Evolutionary conservation across 192 early-diverging fungal genomes (phyloP).

Genomic region (Paraglomus brasilianum): DNA sequence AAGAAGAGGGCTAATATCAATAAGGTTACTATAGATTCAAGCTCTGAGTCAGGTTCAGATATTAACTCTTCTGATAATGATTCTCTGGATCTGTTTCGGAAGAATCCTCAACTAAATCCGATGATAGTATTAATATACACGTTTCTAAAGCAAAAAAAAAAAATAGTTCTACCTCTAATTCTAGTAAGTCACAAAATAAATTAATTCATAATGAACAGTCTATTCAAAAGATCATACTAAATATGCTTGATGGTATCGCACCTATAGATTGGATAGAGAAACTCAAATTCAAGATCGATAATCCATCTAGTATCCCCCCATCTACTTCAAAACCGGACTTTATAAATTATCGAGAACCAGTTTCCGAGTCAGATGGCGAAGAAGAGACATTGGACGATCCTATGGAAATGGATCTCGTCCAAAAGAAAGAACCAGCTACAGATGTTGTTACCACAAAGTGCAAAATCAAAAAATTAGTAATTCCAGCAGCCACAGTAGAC

Average conservation of each 20-base stretch:
- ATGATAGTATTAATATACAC: too few relatives aligned
- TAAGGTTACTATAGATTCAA: neutral
- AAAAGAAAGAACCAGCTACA: slow-evolving; percentile 23
- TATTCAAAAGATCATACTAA: slow-evolving; percentile 12
- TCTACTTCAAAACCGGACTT: too few relatives aligned
- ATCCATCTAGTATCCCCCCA: too few relatives aligned
- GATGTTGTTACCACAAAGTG: neutral
- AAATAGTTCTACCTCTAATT: neutral
- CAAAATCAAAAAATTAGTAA: slow-evolving; percentile 15
- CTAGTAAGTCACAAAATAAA: slow-evolving; percentile 17
- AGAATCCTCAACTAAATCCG: too few relatives aligned
- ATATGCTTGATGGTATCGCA: slow-evolving; percentile 24
- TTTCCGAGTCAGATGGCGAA: neutral
- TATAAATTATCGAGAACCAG: slow-evolving; percentile 4
- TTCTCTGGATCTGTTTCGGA: too few relatives aligned
- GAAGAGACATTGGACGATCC: neutral
- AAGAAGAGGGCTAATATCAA: neutral
- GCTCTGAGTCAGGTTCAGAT: neutral
- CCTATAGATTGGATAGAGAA: slow-evolving; percentile 19
- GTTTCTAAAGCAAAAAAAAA: too few relatives aligned
- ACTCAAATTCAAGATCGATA: slow-evolving; percentile 16
- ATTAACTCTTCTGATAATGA: too few relatives aligned
- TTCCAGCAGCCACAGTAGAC: slow-evolving; percentile 1
- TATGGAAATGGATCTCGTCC: slow-evolving; percentile 4
- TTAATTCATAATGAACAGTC: slow-evolving; percentile 9